phyloP scores from a whole-genome alignment of 495 filamentous ascomycete species.

The Achaetomiella virescens region DNA sequence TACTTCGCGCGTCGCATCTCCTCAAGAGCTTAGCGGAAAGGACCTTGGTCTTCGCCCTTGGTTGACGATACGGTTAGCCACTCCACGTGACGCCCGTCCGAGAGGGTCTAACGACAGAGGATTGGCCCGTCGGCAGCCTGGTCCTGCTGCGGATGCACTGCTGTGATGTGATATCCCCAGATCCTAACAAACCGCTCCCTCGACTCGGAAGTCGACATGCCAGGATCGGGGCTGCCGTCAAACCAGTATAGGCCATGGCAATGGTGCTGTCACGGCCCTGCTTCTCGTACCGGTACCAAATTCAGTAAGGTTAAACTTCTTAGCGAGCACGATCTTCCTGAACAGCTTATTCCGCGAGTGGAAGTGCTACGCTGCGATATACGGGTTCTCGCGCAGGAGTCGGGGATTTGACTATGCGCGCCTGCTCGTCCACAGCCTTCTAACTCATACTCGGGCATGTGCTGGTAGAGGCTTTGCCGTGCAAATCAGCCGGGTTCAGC shows the following conservation, averaged over 20 bases:
- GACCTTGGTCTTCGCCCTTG: conserved; percentile 4
- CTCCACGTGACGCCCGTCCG: neutral
- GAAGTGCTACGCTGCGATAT: conserved; percentile 5
- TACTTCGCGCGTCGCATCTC: neutral
- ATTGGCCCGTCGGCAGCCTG: neutral
- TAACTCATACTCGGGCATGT: neutral
- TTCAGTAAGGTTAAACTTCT: neutral
- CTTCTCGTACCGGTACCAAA: conserved; percentile 6
- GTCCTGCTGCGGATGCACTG: neutral
- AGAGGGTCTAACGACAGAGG: conserved; percentile 1
- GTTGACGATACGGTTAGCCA: conserved; percentile 2
- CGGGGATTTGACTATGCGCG: neutral
- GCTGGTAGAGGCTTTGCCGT: neutral
- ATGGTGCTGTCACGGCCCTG: conserved; percentile 2
- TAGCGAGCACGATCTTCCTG: conserved; percentile 2
- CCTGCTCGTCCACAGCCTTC: conserved; percentile 1
- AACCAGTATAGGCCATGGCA: conserved; percentile 3
- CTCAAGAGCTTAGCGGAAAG: neutral
- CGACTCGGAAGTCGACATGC: conserved; percentile 2
- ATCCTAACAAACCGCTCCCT: conserved; percentile 5
- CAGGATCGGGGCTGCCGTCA: neutral
- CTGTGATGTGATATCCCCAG: conserved; percentile 6
- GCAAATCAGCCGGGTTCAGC: conserved; percentile 1
- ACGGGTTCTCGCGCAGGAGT: conserved; percentile 4
- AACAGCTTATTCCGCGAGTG: neutral